These are phyloP conservation scores for Cicer arietinum DNA, from an alignment of 306 rosid species.

Conservation along the genomic window DNA sequence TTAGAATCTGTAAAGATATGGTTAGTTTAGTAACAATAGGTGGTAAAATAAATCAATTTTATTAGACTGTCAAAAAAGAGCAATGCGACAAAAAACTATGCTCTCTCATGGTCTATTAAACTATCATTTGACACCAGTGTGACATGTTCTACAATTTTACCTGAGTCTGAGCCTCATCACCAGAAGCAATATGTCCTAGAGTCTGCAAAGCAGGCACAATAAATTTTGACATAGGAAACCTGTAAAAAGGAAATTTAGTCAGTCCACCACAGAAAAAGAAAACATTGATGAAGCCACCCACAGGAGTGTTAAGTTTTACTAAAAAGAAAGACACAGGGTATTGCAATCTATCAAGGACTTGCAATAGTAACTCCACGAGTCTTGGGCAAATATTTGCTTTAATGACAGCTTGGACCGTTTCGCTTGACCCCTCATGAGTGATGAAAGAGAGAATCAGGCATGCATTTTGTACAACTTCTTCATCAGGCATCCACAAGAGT, in stretches of 20 bases:
- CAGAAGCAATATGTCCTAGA: neutral
- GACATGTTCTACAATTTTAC: neutral
- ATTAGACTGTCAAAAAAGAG: neutral
- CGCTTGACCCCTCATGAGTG: neutral
- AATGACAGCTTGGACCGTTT: constrained; percentile 1
- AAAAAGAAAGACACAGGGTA: neutral
- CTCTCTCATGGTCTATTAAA: neutral
- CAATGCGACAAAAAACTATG: neutral
- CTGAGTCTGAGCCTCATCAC: neutral
- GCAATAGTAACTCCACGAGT: neutral
- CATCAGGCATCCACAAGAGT: neutral
- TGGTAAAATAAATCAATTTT: neutral
- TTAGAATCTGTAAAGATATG: constrained; percentile 57
- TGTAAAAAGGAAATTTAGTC: neutral
- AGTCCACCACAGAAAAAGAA: neutral
- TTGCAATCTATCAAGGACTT: neutral
- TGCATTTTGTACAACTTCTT: neutral
- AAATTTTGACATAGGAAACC: neutral
- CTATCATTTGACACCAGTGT: neutral
- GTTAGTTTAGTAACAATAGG: neutral
- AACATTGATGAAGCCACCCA: neutral
- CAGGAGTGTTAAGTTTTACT: neutral
- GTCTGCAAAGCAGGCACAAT: neutral
- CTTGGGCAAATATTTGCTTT: constrained; percentile 1
- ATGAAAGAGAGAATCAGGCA: neutral